Evolutionary conservation across 257 asterid genomes (phyloP).

Genomic region (Gardenia jasminoides): DNA sequence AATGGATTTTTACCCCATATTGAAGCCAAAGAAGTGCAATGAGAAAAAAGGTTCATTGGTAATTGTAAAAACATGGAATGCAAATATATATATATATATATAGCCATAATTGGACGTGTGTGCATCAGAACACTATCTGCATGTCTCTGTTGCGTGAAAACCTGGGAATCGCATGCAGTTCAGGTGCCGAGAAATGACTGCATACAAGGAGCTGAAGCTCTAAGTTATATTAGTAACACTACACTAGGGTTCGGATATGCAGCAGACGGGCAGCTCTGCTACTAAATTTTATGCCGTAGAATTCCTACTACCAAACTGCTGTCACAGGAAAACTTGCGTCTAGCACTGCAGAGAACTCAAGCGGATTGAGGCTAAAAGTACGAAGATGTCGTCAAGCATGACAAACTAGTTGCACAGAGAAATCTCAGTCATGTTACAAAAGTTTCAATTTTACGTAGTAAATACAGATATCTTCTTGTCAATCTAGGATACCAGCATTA

Average conservation of each 20-base stretch:
- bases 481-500: not conserved
- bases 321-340: not conserved
- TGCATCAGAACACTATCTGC: too few species aligned
- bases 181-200: not conserved
- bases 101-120: too few species aligned
- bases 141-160: not conserved
- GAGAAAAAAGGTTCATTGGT: not conserved
- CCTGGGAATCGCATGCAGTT: not conserved
- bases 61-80: not conserved
- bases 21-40: not conserved
- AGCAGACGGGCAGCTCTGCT: too few species aligned
- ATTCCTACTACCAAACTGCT: not conserved
- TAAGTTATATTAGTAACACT: too few species aligned
- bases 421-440: not conserved
- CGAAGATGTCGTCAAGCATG: not conserved
- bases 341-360: not conserved
- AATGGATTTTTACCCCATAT: not conserved
- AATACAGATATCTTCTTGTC: not conserved
- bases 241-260: too few species aligned
- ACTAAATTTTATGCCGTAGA: not conserved
- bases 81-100: too few species aligned
- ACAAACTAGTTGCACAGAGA: not conserved
- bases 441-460: not conserved
- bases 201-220: too few species aligned
- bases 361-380: not conserved